Conservation (phyloP, 495 filamentous ascomycete genomes). For the Penicillium cinerascens region DNA sequence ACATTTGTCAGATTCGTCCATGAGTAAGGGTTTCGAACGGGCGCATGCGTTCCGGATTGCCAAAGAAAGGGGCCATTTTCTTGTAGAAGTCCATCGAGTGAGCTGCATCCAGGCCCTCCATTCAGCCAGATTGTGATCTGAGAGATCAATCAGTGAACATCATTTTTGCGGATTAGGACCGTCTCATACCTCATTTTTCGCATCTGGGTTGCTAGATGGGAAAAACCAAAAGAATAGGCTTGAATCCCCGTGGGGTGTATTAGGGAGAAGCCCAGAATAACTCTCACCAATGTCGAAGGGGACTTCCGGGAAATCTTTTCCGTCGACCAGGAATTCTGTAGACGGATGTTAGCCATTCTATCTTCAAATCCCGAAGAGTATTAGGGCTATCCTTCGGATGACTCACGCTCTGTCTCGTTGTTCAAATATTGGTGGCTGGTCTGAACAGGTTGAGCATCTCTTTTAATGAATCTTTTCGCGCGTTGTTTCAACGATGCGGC, state of each 20-base stretch:
- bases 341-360: neutral
- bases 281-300: constrained; percentile 73
- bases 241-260: constrained; percentile 48
- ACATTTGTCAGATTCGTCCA: constrained; percentile 77
- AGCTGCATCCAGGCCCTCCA: constrained; percentile 68
- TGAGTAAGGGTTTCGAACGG: constrained; percentile 61
- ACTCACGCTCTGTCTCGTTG: constrained; percentile 16
- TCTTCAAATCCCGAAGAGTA: neutral
- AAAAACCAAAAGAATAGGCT: constrained; percentile 80
- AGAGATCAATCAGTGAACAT: neutral
- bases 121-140: constrained; percentile 69
- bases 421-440: constrained; percentile 13
- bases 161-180: neutral
- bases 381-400: neutral
- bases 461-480: neutral
- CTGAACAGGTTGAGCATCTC: neutral
- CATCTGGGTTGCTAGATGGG: constrained; percentile 52
- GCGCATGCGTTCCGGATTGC: constrained; percentile 63
- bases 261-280: constrained; percentile 73
- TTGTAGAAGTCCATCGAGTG: constrained; percentile 65
- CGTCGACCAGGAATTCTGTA: constrained; percentile 65
- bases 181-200: constrained; percentile 57
- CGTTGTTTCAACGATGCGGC: constrained; percentile 3
- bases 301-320: constrained; percentile 64
- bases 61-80: constrained; percentile 77